Conservation (phyloP, 2,329 filamentous ascomycete species). For the Hypoxylon sp. region DNA sequence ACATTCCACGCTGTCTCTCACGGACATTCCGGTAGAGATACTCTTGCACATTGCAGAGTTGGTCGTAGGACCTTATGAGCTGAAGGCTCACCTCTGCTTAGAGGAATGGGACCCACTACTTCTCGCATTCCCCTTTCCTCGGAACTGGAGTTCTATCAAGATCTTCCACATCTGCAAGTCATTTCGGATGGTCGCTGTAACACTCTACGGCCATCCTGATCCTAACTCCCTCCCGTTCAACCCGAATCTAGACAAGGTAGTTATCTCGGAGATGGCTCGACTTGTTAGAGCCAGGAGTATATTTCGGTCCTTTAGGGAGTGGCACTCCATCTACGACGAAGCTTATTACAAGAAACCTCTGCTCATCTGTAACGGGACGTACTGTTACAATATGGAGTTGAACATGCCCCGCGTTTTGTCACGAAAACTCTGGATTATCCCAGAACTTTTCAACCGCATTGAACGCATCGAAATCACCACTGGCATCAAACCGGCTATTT, state of each 20-base stretch:
- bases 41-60: neutral
- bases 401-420: too few species aligned
- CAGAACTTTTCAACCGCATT: neutral
- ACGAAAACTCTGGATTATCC: neutral
- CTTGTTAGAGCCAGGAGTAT: too few species aligned
- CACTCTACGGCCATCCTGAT: neutral
- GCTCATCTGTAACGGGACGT: neutral
- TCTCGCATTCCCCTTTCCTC: neutral
- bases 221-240: neutral
- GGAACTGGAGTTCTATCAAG: neutral
- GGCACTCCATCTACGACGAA: too few species aligned
- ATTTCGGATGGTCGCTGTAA: slow-evolving; percentile 1
- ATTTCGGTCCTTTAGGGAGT: too few species aligned
- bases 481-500: neutral
- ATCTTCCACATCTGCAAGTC: slow-evolving; percentile 12
- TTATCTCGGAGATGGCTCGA: neutral
- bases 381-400: neutral
- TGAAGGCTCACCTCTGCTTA: neutral
- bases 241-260: neutral
- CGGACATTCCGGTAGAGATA: neutral
- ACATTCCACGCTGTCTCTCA: neutral
- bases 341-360: neutral
- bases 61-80: neutral
- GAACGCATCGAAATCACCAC: neutral
- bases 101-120: neutral